Base-by-base conservation (phyloP, 371 early-diverging fungal species). In the Mycotypha africana region DNA sequence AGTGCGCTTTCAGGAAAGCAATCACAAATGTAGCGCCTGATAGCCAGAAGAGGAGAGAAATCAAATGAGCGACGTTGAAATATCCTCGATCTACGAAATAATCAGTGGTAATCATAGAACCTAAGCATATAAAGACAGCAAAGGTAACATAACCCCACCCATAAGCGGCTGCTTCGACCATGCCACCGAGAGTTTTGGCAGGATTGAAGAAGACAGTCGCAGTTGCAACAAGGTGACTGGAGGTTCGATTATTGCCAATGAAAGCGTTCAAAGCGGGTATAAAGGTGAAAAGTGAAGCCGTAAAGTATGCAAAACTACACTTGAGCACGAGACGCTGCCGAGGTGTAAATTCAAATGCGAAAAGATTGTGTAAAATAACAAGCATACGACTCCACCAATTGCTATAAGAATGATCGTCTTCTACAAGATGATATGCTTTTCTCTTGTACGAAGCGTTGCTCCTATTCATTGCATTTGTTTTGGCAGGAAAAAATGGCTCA, bases 131-230 rank as follows among this genome's bases (percentile, higher is more conserved):
- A 6, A 66, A 11, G 0, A 72, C 52, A 10, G 78, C 81, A 60
- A 76, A 81, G 2, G 64, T 12, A 17, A 68, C 63, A 31, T 80
- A 81, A 2, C 71, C 68, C 53, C 81, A 66, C 8, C 84, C 82
- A 46, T 70, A 79, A 2, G 60, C 59, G 9, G 79, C 79, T 10
- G 82, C 81, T 43, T 86, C 86, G 0, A 83, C 69, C 74, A 86
- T 81, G 3, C 79, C 78, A 30, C 86, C 86, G 4, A 81, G 38
- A 4, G 82, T 56, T 52, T 79, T 81, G 1, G 83, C 83, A 0
- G 86, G 86, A 49, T 84, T 81, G 36, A 84, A 82, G 50, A 86
- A 86, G 4, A 86, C 79, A 0, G 78, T 77, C 0, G 81, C 73
- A 0, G 78, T 71, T 2, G 84, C 84, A 1, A 81, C 81, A 28